These are phyloP conservation scores for Persicaria maculosa DNA, from an alignment of 148 eudicot genomes.

Conservation along the genomic window DNA sequence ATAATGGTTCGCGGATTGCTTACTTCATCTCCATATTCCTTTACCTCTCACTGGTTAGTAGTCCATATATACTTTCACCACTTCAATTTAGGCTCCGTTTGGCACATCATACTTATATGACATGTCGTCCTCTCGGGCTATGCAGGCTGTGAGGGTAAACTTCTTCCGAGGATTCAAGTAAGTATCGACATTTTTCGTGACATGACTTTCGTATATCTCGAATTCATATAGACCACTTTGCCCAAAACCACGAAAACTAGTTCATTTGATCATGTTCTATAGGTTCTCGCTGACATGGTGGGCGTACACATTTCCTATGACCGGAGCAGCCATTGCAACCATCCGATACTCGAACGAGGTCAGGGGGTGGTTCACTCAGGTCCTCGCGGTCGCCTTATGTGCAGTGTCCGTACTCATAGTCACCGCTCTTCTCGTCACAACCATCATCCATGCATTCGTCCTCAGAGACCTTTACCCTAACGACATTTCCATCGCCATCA, in stretches of 20 bases:
- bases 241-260: too few relatives aligned
- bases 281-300: slow-evolving; percentile 94
- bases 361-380: slow-evolving; percentile 30
- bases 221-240: not conserved
- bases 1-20: slow-evolving; percentile 56
- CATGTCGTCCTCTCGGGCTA: slow-evolving; percentile 2
- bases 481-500: slow-evolving; percentile 80
- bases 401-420: slow-evolving; percentile 45
- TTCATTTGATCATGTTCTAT: not conserved
- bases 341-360: slow-evolving; percentile 61
- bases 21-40: slow-evolving; percentile 87
- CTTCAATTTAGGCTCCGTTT: not conserved
- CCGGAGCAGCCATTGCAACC: slow-evolving; percentile 79
- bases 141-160: slow-evolving; percentile 85
- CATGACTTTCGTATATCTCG: not conserved
- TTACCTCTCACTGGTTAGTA: slow-evolving; percentile 76
- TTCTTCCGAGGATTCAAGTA: slow-evolving; percentile 93
- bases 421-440: slow-evolving; percentile 41
- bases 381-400: slow-evolving; percentile 38
- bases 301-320: slow-evolving; percentile 98
- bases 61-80: not conserved
- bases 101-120: not conserved
- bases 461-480: slow-evolving; percentile 73
- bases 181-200: not conserved
- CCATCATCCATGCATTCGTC: slow-evolving; percentile 63